Evolutionary conservation across 2,329 filamentous ascomycete genomes (phyloP).

Genomic region (Cryphonectria radicalis): DNA sequence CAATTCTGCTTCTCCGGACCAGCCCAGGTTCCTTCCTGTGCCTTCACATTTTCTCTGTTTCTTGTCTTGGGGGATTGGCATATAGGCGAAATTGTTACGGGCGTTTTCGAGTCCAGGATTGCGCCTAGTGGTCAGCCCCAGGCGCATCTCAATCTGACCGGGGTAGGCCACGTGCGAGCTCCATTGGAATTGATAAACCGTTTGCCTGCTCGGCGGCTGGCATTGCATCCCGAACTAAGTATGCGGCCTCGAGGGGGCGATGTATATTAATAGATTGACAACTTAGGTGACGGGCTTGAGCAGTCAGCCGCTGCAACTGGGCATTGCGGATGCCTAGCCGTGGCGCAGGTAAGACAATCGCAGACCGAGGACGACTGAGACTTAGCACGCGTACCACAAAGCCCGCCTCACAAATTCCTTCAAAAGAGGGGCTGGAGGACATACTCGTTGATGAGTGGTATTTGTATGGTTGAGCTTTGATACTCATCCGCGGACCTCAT

Average conservation of each 20-base stretch:
- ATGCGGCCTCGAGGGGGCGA: not conserved
- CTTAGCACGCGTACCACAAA: not conserved
- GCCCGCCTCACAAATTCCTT: too few species aligned
- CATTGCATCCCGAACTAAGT: not conserved
- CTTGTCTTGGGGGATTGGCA: not conserved
- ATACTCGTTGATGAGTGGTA: not conserved
- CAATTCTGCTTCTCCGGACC: not conserved
- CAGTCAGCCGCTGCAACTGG: not conserved
- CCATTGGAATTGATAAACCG: not conserved
- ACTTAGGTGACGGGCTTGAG: not conserved
- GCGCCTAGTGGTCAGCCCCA: not conserved
- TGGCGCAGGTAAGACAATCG: not conserved
- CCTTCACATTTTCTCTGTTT: not conserved
- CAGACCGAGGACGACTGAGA: not conserved
- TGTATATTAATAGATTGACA: not conserved
- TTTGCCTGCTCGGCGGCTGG: not conserved
- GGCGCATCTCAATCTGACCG: not conserved
- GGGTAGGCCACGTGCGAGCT: not conserved
- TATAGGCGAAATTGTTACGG: not conserved
- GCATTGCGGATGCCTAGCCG: not conserved
- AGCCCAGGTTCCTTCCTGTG: not conserved
- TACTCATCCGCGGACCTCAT: not conserved
- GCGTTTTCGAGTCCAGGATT: not conserved
- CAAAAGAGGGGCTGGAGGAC: not conserved
- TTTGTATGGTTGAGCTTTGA: not conserved